These are phyloP conservation scores for Ascodesmis nigricans DNA, from an alignment of 495 filamentous ascomycete genomes.

Conservation along the genomic window DNA sequence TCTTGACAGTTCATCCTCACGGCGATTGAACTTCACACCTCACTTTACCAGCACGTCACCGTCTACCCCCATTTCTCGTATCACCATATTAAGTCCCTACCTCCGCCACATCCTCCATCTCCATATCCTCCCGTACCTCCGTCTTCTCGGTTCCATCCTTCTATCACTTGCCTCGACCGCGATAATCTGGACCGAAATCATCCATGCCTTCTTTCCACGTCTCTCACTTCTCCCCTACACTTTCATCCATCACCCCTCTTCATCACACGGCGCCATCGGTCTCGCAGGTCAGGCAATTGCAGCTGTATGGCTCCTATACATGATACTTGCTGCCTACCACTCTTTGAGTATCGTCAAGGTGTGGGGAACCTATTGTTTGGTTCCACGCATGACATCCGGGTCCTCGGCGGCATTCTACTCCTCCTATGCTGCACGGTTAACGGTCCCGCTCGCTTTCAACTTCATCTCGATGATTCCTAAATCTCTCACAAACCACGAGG, in stretches of 20 bases:
- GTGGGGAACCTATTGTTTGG: slow-evolving; percentile 81
- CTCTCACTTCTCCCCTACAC: slow-evolving; percentile 68
- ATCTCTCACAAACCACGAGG: slow-evolving; percentile 32
- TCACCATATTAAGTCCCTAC: slow-evolving; percentile 55
- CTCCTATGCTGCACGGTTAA: slow-evolving; percentile 67
- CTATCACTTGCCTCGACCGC: slow-evolving; percentile 53
- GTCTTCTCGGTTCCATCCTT: slow-evolving; percentile 37
- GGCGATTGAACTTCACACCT: slow-evolving; percentile 51
- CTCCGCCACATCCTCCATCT: slow-evolving; percentile 59
- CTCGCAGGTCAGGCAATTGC: slow-evolving; percentile 69
- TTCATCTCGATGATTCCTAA: slow-evolving; percentile 71
- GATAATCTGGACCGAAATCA: slow-evolving; percentile 78
- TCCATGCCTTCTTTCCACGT: slow-evolving; percentile 51
- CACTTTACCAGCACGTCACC: slow-evolving; percentile 32
- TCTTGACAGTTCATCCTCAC: slow-evolving; percentile 59
- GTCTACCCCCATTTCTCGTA: slow-evolving; percentile 32
- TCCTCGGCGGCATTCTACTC: slow-evolving; percentile 93
- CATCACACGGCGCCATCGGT: slow-evolving; percentile 44
- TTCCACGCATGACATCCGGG: slow-evolving; percentile 69
- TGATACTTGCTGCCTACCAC: slow-evolving; percentile 65
- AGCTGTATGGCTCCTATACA: slow-evolving; percentile 77
- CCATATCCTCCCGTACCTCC: slow-evolving; percentile 41
- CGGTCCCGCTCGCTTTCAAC: slow-evolving; percentile 82
- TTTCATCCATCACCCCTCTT: slow-evolving; percentile 53
- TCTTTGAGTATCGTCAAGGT: slow-evolving; percentile 77